Percentiles rank a stretch among this genome's conserved stretches.
These are phyloP conservation scores for Cryptosporidium sp. DNA, from an alignment of 169 alveolate species.

Conservation along the genomic window DNA sequence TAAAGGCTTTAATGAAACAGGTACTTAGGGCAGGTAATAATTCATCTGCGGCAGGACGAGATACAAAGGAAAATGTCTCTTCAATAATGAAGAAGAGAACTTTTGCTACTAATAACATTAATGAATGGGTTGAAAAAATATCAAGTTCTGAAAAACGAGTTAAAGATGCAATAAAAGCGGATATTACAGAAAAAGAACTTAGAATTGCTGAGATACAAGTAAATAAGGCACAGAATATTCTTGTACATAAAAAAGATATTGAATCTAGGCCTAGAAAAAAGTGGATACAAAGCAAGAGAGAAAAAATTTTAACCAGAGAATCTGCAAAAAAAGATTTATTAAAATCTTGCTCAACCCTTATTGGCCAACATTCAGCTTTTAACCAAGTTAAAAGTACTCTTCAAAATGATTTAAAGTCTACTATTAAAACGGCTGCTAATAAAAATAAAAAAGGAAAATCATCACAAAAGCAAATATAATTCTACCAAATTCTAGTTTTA, in stretches of 20 bases:
- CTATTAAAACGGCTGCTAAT: neutral
- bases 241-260: constrained; percentile 84
- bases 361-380: constrained; percentile 55
- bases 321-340: constrained; percentile 21
- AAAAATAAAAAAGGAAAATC: neutral
- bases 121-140: constrained; percentile 75
- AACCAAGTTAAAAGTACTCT: constrained; percentile 28
- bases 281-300: constrained; percentile 78
- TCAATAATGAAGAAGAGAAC: constrained; percentile 55
- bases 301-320: constrained; percentile 65
- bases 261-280: constrained; percentile 79
- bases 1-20: constrained; percentile 83
- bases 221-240: constrained; percentile 80
- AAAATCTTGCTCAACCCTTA: constrained; percentile 41
- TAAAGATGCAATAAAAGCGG: constrained; percentile 79
- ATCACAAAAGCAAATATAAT: neutral
- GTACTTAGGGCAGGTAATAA: constrained; percentile 70
- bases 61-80: constrained; percentile 28
- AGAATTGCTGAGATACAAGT: constrained; percentile 82
- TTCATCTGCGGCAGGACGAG: neutral
- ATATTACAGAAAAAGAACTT: constrained; percentile 82
- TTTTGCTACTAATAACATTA: constrained; percentile 76
- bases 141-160: constrained; percentile 81
- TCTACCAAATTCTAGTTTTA: neutral
- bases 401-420: neutral